Percentiles rank a stretch among this genome's conserved stretches.
These are phyloP conservation scores for Wallacemonas rigidus DNA, from an alignment of 208 protist species.

Conservation along the genomic window DNA sequence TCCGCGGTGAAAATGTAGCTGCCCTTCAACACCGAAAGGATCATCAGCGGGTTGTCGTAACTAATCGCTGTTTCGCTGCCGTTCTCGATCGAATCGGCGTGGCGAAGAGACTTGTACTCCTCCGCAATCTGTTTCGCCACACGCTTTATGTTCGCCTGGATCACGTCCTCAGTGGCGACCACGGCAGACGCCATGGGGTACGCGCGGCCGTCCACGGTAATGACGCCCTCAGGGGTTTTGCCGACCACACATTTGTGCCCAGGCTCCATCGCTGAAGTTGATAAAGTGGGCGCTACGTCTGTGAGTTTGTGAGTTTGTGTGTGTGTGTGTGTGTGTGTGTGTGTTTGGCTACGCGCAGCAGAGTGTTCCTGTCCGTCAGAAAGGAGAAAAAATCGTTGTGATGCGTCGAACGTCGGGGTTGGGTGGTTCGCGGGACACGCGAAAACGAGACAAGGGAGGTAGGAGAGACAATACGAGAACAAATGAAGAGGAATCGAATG, in stretches of 20 bases:
- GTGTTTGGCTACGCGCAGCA: neutral
- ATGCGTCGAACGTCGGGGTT: neutral
- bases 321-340: slow-evolving; percentile 4
- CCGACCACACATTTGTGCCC: slow-evolving; percentile 27
- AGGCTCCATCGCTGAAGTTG: slow-evolving; percentile 17
- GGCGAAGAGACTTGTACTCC: slow-evolving; percentile 59
- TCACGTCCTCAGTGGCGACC: slow-evolving; percentile 73
- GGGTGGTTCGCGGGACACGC: too few relatives aligned
- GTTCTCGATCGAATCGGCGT: slow-evolving; percentile 42
- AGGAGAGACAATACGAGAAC: too few relatives aligned
- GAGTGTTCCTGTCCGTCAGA: neutral
- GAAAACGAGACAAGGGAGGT: too few relatives aligned
- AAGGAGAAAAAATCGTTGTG: neutral
- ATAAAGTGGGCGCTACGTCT: neutral
- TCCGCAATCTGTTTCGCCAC: slow-evolving; percentile 62
- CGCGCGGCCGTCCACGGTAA: slow-evolving; percentile 66
- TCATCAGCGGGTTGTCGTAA: slow-evolving; percentile 80
- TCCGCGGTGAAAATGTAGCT: slow-evolving; percentile 93
- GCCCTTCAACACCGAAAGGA: slow-evolving; percentile 90
- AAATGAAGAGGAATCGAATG: too few relatives aligned
- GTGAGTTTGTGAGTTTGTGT: neutral
- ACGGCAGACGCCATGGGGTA: slow-evolving; percentile 81
- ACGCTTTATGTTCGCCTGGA: slow-evolving; percentile 55
- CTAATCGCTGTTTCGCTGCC: slow-evolving; percentile 52
- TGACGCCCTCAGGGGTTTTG: slow-evolving; percentile 43